Conservation (phyloP, 2,329 filamentous ascomycete genomes). For the Gnomoniopsis smithogilvyi region DNA sequence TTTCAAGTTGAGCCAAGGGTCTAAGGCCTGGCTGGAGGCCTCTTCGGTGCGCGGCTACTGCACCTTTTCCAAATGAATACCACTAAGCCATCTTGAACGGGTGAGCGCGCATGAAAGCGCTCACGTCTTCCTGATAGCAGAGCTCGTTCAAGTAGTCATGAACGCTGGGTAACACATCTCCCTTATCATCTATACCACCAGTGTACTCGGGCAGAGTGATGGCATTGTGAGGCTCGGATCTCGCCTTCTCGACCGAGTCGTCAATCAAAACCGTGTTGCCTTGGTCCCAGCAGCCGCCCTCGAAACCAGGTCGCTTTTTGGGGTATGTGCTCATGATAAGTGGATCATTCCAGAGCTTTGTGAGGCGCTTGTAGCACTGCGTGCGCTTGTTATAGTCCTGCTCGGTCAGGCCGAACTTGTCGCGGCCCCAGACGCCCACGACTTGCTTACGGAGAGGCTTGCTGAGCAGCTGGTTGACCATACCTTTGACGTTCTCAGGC, state of each 20-base stretch:
- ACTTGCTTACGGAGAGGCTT: constrained; percentile 50
- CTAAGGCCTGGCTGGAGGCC: neutral
- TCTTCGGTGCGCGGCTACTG: neutral
- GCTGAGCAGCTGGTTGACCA: constrained; percentile 65
- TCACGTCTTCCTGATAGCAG: constrained; percentile 56
- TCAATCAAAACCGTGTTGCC: constrained; percentile 88
- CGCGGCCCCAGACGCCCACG: constrained; percentile 73
- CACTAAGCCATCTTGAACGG: constrained; percentile 44
- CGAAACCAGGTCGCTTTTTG: constrained; percentile 24
- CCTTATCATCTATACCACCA: constrained; percentile 38
- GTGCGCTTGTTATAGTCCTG: constrained; percentile 67
- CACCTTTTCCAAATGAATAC: neutral
- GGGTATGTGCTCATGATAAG: constrained; percentile 43
- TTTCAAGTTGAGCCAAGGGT: neutral
- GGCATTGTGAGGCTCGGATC: constrained; percentile 79
- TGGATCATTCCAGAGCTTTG: constrained; percentile 63
- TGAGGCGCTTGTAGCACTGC: constrained; percentile 86
- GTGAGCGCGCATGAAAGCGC: constrained; percentile 51
- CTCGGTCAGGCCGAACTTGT: constrained; percentile 65
- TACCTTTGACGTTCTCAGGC: constrained; percentile 65
- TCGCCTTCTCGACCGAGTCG: constrained; percentile 77
- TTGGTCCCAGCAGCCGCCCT: constrained; percentile 64
- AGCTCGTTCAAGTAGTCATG: constrained; percentile 60
- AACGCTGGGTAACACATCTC: constrained; percentile 51
- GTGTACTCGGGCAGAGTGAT: constrained; percentile 77